Evolutionary conservation across 2,329 filamentous ascomycete species (phyloP), one percentile per base, ranked within the genome.

Genomic region (Monilinia laxa): DNA sequence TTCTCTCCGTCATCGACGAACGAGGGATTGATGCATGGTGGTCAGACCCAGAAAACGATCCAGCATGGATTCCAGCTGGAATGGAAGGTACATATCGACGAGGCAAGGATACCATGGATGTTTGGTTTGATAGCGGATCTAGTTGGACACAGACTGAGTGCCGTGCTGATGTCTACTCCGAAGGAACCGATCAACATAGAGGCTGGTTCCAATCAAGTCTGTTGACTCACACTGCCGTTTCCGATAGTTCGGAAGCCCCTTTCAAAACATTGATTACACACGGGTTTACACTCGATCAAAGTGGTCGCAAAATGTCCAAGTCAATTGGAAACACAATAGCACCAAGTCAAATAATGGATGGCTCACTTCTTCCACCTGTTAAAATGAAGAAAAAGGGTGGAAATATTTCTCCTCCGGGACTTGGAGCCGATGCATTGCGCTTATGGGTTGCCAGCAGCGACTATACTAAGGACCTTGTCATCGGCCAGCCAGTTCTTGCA

Each of bases 241-340:
- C 81, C 79, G 68, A 66, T 1, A 69, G 66, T 38, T 58, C 68
- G 9, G 66, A 76, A 78, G 83, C 94, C 0, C 95, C 95, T 0
- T 99, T 96, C 81, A 90, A 88, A 75, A 91, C 87, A 4, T 82
- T 99, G n/a, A 89, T 97, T 68, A 99, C 95, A 0, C 95, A 99
- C 76, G 95, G 95, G 0, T 99, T 99, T 76, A 93, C 92, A 0
- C 85, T 99, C 2, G 95, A 99, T 73, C 84, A 90, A 60, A 81
- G 90, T 47, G 93, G 93, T n/a, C 92, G 91, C 76, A 99, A 99
- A 78, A 99, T 99, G 95, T 97, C 93, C 76, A 99, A 99, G 78
- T 97, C 93, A 0, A 80, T 97, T 1, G 95, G 95, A 20, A 99
- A 99, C 75, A 89, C 91, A 38, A 87, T 98, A 66, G 84, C 87